A percentile compares a stretch with the other conserved stretches of the same genome.
These are phyloP conservation scores for Xylaria hypoxylon DNA, from an alignment of 2,329 filamentous ascomycete genomes.

Conservation along the genomic window DNA sequence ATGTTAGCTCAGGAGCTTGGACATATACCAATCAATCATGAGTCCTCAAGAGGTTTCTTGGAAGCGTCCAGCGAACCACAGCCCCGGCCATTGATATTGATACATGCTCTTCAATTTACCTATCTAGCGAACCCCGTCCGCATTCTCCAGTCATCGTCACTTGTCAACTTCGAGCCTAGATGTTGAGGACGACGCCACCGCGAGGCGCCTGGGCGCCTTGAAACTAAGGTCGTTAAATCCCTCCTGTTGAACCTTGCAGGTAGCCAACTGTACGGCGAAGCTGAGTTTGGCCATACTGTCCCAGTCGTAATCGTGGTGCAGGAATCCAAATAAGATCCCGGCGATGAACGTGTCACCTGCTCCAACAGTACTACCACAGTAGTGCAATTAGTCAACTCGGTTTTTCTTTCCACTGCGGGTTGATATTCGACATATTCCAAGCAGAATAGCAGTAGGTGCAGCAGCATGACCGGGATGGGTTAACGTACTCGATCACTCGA, in stretches of 20 bases:
- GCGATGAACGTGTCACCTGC: constrained; percentile 83
- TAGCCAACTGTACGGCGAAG: constrained; percentile 75
- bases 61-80: constrained; percentile 17
- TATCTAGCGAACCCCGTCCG: constrained; percentile 20
- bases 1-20: constrained; percentile 9
- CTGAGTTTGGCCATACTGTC: constrained; percentile 59
- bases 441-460: constrained; percentile 18
- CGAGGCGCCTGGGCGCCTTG: constrained; percentile 44
- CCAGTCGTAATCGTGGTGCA: constrained; percentile 64
- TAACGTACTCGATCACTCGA: constrained; percentile 70
- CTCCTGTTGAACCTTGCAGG: constrained; percentile 74
- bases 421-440: constrained; percentile 13
- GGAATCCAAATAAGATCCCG: constrained; percentile 73
- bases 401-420: constrained; percentile 1
- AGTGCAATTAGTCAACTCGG: constrained; percentile 35
- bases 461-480: constrained; percentile 24
- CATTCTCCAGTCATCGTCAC: constrained; percentile 16
- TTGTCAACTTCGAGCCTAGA: constrained; percentile 30
- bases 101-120: constrained; percentile 9
- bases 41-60: constrained; percentile 20
- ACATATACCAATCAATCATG: constrained; percentile 8
- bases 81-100: constrained; percentile 5
- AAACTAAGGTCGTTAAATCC: constrained; percentile 69
- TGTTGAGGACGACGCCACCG: constrained; percentile 41
- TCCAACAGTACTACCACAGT: constrained; percentile 69